A percentile compares a stretch with the other conserved stretches of the same genome.
Conservation (phyloP, 139 green algal genomes). For the Edaphochlamys debaryana region DNA sequence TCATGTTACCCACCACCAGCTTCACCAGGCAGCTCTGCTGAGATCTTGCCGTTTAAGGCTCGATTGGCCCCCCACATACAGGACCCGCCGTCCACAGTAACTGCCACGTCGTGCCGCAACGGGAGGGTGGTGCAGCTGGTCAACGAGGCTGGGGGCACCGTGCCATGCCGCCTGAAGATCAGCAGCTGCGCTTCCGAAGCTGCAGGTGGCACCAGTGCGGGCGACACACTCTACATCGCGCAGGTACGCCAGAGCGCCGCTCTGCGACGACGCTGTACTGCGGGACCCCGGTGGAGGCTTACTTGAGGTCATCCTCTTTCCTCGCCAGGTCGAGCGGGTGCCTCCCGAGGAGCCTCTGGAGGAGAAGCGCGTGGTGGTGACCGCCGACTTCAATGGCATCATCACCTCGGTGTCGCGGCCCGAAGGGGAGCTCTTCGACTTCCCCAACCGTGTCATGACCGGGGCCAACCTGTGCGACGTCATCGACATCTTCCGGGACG, state of each 20-base stretch:
- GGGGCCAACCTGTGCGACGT: slow-evolving; percentile 16
- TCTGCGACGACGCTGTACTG: background rate
- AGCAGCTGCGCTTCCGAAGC: background rate
- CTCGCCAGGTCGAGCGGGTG: background rate
- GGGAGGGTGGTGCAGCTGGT: slow-evolving; percentile 57
- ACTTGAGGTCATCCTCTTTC: background rate
- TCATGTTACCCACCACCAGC: too few species aligned
- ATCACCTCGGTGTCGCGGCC: slow-evolving; percentile 5
- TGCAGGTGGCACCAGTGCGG: background rate
- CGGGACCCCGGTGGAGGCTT: background rate
- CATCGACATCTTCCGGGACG: slow-evolving; percentile 37
- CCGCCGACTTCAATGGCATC: background rate
- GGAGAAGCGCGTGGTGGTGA: slow-evolving; percentile 18
- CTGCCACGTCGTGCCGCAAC: slow-evolving; percentile 41
- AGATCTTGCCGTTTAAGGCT: background rate
- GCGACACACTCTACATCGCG: background rate
- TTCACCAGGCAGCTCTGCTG: too few species aligned
- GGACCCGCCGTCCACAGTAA: background rate
- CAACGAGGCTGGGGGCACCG: slow-evolving; percentile 22
- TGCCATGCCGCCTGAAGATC: slow-evolving; percentile 34
- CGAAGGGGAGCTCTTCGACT: slow-evolving; percentile 1
- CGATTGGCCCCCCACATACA: background rate
- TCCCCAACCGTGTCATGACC: background rate
- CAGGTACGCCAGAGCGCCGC: background rate
- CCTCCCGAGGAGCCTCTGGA: background rate